These are phyloP conservation scores for Trichopus zeylanicus DNA, from an alignment of 116 monocot genomes.

Conservation along the genomic window DNA sequence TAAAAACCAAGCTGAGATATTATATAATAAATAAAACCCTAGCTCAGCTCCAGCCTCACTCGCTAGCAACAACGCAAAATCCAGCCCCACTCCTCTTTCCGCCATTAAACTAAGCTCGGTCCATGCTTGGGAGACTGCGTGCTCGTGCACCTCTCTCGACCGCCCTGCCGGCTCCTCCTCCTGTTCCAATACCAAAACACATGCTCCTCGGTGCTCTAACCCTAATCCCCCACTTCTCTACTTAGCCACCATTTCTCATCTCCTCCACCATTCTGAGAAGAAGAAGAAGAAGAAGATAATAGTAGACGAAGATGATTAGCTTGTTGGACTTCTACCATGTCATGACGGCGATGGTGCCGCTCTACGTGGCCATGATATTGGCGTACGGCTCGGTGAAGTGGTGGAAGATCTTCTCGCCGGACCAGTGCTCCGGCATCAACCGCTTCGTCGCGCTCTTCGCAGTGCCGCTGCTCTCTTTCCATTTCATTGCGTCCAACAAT, in stretches of 20 bases:
- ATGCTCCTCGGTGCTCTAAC: constrained; percentile 17
- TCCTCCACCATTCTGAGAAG: not conserved
- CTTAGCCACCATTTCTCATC: not conserved
- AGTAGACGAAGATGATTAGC: constrained; percentile 23
- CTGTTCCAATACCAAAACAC: constrained; percentile 11
- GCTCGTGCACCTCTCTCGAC: not conserved
- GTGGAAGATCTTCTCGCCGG: constrained; percentile 80
- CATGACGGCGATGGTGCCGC: constrained; percentile 75
- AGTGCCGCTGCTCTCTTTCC: constrained; percentile 83
- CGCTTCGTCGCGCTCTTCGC: constrained; percentile 81
- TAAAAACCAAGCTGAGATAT: too few relatives aligned
- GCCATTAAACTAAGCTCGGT: not conserved
- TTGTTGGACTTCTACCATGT: constrained; percentile 47
- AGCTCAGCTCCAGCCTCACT: too few relatives aligned
- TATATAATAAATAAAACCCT: too few relatives aligned
- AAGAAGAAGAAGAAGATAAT: not conserved
- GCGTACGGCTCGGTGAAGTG: constrained; percentile 77
- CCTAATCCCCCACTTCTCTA: not conserved
- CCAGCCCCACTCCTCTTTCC: not conserved
- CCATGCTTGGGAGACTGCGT: not conserved
- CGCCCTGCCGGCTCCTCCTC: not conserved
- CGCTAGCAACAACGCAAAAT: not conserved
- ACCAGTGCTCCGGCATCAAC: constrained; percentile 93
- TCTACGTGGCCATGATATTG: constrained; percentile 82
- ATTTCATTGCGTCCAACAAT: constrained; percentile 82